A percentile compares a stretch with the other conserved stretches of the same genome.
These are phyloP conservation scores for Taxillus chinensis DNA, from an alignment of 164 flowering plant species.

Conservation along the genomic window DNA sequence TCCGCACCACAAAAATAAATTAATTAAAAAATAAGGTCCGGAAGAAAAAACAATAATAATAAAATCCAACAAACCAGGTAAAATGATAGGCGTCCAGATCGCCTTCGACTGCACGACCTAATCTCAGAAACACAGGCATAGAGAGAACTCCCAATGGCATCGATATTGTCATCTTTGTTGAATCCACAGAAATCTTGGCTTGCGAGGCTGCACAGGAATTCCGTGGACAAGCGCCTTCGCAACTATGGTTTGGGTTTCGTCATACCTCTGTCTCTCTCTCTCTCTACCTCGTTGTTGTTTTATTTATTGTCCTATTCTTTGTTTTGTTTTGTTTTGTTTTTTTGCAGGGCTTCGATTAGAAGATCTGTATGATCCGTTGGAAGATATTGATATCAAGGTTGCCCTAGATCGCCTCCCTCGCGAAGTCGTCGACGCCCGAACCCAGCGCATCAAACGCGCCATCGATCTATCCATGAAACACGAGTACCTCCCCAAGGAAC, in stretches of 20 bases:
- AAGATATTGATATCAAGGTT: constrained; percentile 81
- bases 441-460: constrained; percentile 92
- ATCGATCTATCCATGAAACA: constrained; percentile 98
- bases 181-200: constrained; percentile 62
- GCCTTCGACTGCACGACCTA: no score
- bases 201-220: constrained; percentile 58
- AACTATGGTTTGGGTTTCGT: constrained; percentile 42
- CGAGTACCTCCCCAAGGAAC: constrained; percentile 62
- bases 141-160: constrained; percentile 29
- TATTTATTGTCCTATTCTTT: constrained; percentile 1
- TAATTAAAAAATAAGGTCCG: no score
- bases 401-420: constrained; percentile 80
- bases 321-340: not conserved
- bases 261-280: not conserved
- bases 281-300: not conserved
- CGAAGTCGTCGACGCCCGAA: constrained; percentile 83
- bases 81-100: not conserved
- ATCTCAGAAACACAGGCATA: not conserved
- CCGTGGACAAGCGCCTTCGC: constrained; percentile 60
- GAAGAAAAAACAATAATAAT: no score
- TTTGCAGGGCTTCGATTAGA: constrained; percentile 69
- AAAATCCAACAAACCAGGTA: not conserved
- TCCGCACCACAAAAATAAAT: no score
- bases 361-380: constrained; percentile 73
- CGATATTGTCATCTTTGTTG: constrained; percentile 34